A percentile compares a stretch with the other conserved stretches of the same genome.
These are phyloP conservation scores for Vicia villosa DNA, from an alignment of 306 rosid genomes.

Conservation along the genomic window DNA sequence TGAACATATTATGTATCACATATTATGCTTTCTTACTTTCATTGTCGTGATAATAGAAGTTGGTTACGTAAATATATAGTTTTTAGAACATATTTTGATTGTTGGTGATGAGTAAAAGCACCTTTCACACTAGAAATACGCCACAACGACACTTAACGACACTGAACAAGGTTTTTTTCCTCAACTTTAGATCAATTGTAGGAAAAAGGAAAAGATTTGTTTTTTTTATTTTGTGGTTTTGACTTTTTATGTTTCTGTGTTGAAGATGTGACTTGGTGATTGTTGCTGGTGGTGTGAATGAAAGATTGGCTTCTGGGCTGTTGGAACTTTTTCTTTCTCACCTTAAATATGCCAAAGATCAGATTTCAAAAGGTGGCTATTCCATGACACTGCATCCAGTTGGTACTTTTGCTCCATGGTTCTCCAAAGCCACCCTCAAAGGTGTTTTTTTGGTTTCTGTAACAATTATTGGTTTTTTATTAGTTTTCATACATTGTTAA, in stretches of 20 bases:
- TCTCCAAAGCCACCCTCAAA: too few species aligned
- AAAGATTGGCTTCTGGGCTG: too few species aligned
- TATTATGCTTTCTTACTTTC: constrained; percentile 6
- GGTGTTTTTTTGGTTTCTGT: too few species aligned
- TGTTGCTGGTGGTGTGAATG: constrained; percentile 57
- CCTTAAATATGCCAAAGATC: too few species aligned
- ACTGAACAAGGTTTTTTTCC: constrained; percentile 80
- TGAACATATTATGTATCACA: constrained; percentile 66
- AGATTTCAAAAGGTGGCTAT: too few species aligned
- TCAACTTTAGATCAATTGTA: not conserved
- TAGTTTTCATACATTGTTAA: too few species aligned
- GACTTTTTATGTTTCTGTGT: constrained; percentile 23
- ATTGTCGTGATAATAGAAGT: not conserved
- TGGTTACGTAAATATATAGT: not conserved
- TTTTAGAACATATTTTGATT: not conserved
- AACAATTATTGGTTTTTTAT: too few species aligned
- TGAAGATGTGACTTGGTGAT: constrained; percentile 82
- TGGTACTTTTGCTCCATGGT: too few species aligned
- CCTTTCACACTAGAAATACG: too few species aligned
- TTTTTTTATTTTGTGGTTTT: constrained; percentile 8
- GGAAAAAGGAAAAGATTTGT: constrained; percentile 1
- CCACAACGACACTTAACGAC: too few species aligned
- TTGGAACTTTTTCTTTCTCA: too few species aligned
- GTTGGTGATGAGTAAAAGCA: constrained; percentile 22
- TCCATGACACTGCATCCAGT: too few species aligned